Evolutionary conservation across 768 basidiomycete species (phyloP).

Genomic region (Coprinellus micaceus): DNA sequence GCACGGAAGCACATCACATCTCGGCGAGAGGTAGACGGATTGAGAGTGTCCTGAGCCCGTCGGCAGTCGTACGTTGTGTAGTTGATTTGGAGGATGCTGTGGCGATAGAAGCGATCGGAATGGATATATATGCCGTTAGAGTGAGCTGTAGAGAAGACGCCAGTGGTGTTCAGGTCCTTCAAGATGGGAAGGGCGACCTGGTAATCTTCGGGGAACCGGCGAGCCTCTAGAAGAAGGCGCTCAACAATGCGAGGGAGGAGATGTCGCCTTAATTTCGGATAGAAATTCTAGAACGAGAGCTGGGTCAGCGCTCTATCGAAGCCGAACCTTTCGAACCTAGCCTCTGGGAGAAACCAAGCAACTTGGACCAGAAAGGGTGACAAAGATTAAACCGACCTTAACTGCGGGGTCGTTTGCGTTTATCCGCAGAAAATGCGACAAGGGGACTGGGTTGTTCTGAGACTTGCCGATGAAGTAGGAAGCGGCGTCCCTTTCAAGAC

Average conservation of each 20-base stretch:
- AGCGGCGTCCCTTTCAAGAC: background rate
- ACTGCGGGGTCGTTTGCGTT: background rate
- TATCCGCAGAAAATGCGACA: background rate
- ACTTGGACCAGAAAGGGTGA: too few relatives aligned
- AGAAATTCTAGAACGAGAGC: background rate
- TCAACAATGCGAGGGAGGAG: background rate
- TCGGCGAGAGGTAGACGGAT: conserved; percentile 5
- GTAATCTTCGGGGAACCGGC: background rate
- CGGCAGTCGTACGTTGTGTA: conserved; percentile 18
- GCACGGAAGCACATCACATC: background rate
- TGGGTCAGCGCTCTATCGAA: too few relatives aligned
- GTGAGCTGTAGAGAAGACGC: background rate
- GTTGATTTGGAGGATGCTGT: conserved; percentile 12
- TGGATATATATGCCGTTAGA: background rate
- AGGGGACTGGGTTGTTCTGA: background rate
- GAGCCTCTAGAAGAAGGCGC: background rate
- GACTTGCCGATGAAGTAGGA: conserved; percentile 3
- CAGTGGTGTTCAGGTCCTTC: background rate
- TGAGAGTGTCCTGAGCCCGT: conserved; percentile 15
- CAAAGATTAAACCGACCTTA: background rate
- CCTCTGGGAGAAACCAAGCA: too few relatives aligned
- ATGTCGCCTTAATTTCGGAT: background rate
- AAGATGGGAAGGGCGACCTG: background rate
- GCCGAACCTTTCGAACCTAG: background rate
- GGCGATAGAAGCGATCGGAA: conserved; percentile 9